These are phyloP conservation scores for Boletus rubescentipes DNA, from an alignment of 768 basidiomycete genomes.

Conservation along the genomic window DNA sequence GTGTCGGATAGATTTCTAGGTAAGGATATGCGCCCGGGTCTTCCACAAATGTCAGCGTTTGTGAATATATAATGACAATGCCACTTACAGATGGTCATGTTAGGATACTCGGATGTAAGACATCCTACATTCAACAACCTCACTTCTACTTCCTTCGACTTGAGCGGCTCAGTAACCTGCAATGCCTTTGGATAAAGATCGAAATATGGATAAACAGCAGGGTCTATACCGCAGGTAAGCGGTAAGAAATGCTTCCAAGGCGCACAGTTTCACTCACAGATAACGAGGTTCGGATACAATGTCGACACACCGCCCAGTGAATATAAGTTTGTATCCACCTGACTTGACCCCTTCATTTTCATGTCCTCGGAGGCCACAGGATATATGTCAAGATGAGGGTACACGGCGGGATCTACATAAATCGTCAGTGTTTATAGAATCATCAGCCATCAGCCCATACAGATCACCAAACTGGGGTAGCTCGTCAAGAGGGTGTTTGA, in stretches of 20 bases:
- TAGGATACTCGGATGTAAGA: conserved; percentile 23
- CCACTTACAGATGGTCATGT: conserved; percentile 30
- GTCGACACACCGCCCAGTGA: not conserved
- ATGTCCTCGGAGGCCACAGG: conserved; percentile 17
- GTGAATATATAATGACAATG: not conserved
- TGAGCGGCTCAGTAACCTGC: conserved; percentile 44
- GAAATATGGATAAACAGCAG: conserved; percentile 41
- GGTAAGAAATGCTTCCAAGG: not conserved
- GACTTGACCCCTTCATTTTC: not conserved
- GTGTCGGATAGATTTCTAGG: conserved; percentile 40
- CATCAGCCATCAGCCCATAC: conserved; percentile 22
- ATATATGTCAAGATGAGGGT: conserved; percentile 44
- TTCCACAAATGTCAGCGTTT: conserved; percentile 27
- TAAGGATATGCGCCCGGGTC: conserved; percentile 42
- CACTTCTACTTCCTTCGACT: conserved; percentile 44
- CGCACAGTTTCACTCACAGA: conserved; percentile 12
- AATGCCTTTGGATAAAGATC: conserved; percentile 37
- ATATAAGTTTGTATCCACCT: not conserved
- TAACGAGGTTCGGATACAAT: conserved; percentile 15
- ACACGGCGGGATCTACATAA: conserved; percentile 37
- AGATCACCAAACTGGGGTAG: conserved; percentile 39
- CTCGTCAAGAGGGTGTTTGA: conserved; percentile 1
- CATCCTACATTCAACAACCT: conserved; percentile 3
- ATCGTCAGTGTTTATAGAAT: conserved; percentile 5
- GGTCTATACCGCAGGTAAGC: conserved; percentile 30